Evolutionary conservation across 75 land plant species (phyloP), one percentile per base, ranked within the genome.

Genomic region (Cunninghamia lanceolata): DNA sequence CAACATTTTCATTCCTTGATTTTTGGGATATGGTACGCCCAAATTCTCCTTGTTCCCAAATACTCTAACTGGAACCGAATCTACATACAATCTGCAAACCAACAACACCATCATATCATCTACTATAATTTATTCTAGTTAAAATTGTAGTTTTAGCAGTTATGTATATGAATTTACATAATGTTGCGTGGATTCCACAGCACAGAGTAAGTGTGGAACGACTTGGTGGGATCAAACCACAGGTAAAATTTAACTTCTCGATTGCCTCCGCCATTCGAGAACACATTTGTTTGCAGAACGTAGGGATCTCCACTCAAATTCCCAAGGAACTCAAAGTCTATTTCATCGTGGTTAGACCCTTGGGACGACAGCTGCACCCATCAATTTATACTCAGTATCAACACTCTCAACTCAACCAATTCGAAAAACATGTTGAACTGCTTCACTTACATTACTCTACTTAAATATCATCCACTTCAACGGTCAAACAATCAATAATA

Each of bases 81-180:
- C 92, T 85, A 91, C 91, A 53, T 53, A 85, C 78, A 89, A 89
- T 35, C 92, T 89, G 89, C 75, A 73, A 47, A 3, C 70, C n/a
- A 53, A 56, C 2, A 19, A 19, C 25, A 21, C 0, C 4, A 19
- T 17, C 0, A 56, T 13, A 50, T 14, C 53, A 25, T 82, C 0
- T 88, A 73, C 14, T 42, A 88, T 8, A 82, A 21, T 35, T 38
- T 1, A 36, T 45, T 11, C 63, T 28, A 28, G 3, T 8, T 77
- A 30, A 78, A 38, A 4, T 56, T 21, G 53, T 1, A 78, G 0
- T 17, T 39, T 32, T 19, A 76, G 5, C 34, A 43, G 77, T 15
- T 16, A 21, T 75, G 40, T 28, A n/a, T 21, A 45, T 21, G 11
- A 21, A 32, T 16, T 30, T 86, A 86, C 87, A 87, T 84, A 76